Evolutionary conservation across 2,329 filamentous ascomycete genomes (phyloP).

Genomic region (Plenodomus lindquistii): DNA sequence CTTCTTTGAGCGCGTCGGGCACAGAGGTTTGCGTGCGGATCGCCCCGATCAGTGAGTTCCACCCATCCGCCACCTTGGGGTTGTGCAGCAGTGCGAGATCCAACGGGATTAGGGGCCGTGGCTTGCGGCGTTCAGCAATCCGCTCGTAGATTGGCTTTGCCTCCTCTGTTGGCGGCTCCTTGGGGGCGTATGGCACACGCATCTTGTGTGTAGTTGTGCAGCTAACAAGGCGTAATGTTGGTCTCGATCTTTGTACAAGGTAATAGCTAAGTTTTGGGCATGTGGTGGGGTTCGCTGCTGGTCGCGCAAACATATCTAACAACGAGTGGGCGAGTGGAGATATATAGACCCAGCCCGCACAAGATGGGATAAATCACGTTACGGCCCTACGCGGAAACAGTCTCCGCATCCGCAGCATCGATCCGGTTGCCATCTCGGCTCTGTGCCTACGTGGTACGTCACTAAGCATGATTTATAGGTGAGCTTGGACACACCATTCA

Average conservation of each 20-base stretch:
- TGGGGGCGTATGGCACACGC: slow-evolving; percentile 61
- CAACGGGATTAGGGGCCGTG: slow-evolving; percentile 57
- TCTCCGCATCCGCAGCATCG: not conserved
- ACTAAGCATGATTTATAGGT: not conserved
- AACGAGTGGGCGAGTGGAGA: slow-evolving; percentile 1
- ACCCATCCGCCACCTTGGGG: slow-evolving; percentile 60
- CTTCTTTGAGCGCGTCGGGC: slow-evolving; percentile 63
- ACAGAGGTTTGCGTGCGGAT: slow-evolving; percentile 60
- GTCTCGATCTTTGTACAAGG: not conserved
- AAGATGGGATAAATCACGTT: slow-evolving; percentile 2
- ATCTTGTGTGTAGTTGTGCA: slow-evolving; percentile 43
- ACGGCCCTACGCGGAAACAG: not conserved
- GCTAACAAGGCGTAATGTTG: slow-evolving; percentile 3
- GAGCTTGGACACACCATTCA: no score
- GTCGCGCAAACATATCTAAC: not conserved
- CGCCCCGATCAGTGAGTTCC: slow-evolving; percentile 62
- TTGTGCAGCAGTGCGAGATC: slow-evolving; percentile 61
- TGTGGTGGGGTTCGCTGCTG: not conserved
- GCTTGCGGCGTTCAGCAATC: slow-evolving; percentile 57
- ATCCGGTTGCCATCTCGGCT: not conserved
- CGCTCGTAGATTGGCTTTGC: slow-evolving; percentile 54
- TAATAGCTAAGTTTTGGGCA: not conserved
- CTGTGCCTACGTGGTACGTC: not conserved
- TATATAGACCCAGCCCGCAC: slow-evolving; percentile 4
- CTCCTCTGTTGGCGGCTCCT: slow-evolving; percentile 52